A percentile compares a stretch with the other conserved stretches of the same genome.
These are phyloP conservation scores for Fagopyrum homotropicum DNA, from an alignment of 148 eudicot genomes.

Conservation along the genomic window DNA sequence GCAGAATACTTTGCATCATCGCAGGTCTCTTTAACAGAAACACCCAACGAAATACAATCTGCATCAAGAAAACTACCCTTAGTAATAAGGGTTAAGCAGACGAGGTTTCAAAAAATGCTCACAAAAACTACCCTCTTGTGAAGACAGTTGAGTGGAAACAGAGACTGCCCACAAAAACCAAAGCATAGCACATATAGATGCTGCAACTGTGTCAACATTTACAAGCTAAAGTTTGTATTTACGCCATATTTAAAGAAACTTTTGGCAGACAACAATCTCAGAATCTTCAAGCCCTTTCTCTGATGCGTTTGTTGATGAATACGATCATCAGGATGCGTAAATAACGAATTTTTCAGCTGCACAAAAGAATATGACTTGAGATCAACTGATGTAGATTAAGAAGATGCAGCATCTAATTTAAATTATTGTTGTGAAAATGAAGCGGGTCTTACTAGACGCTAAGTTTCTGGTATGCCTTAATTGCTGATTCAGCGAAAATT, in stretches of 20 bases:
- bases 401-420: background rate
- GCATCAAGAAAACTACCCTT: conserved; percentile 1
- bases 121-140: too few species aligned
- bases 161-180: background rate
- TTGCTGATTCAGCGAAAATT: conserved; percentile 58
- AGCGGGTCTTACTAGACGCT: conserved; percentile 1
- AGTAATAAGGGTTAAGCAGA: background rate
- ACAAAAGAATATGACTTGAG: background rate
- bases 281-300: background rate
- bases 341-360: background rate
- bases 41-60: background rate
- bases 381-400: background rate
- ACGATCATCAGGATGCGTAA: background rate
- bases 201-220: background rate
- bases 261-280: background rate
- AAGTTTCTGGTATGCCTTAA: conserved; percentile 11
- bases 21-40: background rate
- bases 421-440: background rate
- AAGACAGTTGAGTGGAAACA: background rate
- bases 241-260: background rate
- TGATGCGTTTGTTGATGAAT: background rate
- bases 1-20: background rate
- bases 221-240: conserved; percentile 8
- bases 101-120: background rate
- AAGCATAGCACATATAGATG: background rate